Conservation (phyloP, 345 rosid genomes). For the Turnera subulata region DNA sequence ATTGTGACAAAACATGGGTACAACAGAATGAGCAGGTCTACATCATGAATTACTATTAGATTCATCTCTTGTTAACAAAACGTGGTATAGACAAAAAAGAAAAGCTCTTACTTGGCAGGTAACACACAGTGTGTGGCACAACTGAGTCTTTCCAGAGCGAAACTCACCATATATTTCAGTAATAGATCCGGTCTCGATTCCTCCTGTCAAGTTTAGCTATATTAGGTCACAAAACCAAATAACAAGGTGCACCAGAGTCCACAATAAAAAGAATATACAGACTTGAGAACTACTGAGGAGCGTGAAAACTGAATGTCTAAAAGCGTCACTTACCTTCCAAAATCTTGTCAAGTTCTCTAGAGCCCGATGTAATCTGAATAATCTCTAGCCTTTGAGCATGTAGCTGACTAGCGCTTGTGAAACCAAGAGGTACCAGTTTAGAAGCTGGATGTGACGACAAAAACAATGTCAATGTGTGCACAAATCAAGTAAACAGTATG, state of each 20-base stretch:
- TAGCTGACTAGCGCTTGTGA: conserved; percentile 86
- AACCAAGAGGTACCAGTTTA: conserved; percentile 86
- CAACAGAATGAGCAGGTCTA: background rate
- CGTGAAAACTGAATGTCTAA: background rate
- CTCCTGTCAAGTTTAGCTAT: conserved; percentile 45
- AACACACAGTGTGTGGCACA: conserved; percentile 95
- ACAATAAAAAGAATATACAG: background rate
- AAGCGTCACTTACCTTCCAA: conserved; percentile 58
- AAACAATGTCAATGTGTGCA: conserved; percentile 1
- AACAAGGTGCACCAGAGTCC: background rate
- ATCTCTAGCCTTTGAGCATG: conserved; percentile 94
- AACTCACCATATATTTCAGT: conserved; percentile 97
- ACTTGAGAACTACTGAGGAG: no score
- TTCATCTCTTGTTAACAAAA: background rate
- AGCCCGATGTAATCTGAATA: conserved; percentile 94
- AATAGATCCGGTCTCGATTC: conserved; percentile 93
- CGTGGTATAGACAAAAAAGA: conserved; percentile 7
- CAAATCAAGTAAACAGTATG: no score
- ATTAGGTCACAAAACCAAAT: conserved; percentile 9
- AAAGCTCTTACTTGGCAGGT: conserved; percentile 76
- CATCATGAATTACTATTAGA: background rate
- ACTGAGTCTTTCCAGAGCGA: conserved; percentile 95
- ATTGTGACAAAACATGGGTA: background rate
- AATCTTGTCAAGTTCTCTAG: conserved; percentile 88
- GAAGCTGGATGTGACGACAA: conserved; percentile 51